Evolutionary conservation across 2,329 filamentous ascomycete species (phyloP), one percentile per base, ranked within the genome.

Genomic region (Penicillium crustosum): DNA sequence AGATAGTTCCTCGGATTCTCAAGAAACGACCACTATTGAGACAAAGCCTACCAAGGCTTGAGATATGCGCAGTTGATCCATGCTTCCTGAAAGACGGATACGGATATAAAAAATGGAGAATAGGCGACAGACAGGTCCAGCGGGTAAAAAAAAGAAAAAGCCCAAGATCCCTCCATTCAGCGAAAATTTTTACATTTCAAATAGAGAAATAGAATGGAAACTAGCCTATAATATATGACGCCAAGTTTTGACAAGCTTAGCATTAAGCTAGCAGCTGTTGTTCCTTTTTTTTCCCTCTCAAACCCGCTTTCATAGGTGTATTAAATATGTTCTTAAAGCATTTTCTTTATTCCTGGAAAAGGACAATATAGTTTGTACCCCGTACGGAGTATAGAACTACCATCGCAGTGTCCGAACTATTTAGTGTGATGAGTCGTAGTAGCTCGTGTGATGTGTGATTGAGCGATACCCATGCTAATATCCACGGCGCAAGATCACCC

Each of bases 1-100:
- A 10, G 54, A 60, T 21, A 31, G 23, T n/a, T 35, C 41, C 10
- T 53, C 51, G 8, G 51, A 61, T 21, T 49, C 33, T 3, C 31
- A 23, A 7, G 39, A 15, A 7, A 33, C 43, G 2, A 44, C 23
- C 2, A 25, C 49, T 10, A 23, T 53, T 31, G 51, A 54, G 7
- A 38, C 35, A 15, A 57, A 57, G 17, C 9, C 38, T 21, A 10
- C 23, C 6, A 61, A 61, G 19, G 19, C 31, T 52, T 49, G 27
- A 50, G 29, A 33, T 33, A 33, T 6, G 2, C 17, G 2, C 25
- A 9, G 41, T 27, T n/a, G 8, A 43, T 27, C 6, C 7, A 5
- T 43, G 7, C 2, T 42, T 17, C 4, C 7, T 25, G 13, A 41
- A 25, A 17, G 15, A 43, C 5, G 1, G 21, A 2, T 8, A 43